A percentile compares a stretch with the other conserved stretches of the same genome.
phyloP scores from a whole-genome alignment of 768 basidiomycete genomes.

The Termitomyces sp. region DNA sequence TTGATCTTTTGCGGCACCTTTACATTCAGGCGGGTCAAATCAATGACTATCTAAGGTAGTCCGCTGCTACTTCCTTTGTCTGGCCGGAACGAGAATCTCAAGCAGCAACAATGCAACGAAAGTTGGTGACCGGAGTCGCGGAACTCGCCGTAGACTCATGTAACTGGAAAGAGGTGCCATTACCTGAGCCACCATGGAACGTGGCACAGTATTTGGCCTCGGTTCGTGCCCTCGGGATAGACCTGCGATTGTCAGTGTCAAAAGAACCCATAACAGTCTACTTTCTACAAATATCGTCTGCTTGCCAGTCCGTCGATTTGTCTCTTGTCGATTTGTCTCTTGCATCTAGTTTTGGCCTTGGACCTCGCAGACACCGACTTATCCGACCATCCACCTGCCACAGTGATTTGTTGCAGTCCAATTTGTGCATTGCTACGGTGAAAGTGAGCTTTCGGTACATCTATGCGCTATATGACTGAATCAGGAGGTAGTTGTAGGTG shows the following conservation, averaged over 20 bases:
- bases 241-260: slow-evolving; percentile 11
- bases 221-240: slow-evolving; percentile 4
- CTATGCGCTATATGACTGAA: background rate
- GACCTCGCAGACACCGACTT: background rate
- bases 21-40: background rate
- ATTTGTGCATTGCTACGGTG: background rate
- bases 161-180: slow-evolving; percentile 8
- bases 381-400: background rate
- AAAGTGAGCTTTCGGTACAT: background rate
- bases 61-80: slow-evolving; percentile 16
- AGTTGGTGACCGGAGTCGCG: slow-evolving; percentile 8
- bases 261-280: slow-evolving; percentile 1
- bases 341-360: background rate
- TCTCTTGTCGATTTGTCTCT: background rate
- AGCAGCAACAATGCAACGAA: slow-evolving; percentile 8
- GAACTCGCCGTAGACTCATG: slow-evolving; percentile 15
- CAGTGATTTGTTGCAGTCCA: background rate
- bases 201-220: slow-evolving; percentile 13
- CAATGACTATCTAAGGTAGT: slow-evolving; percentile 2
- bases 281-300: slow-evolving; percentile 8
- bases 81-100: slow-evolving; percentile 4
- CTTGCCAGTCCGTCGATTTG: background rate
- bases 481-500: slow-evolving; percentile 21
- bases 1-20: background rate
- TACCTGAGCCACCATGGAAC: slow-evolving; percentile 12